Conservation (phyloP, 768 basidiomycete genomes). For the Fomitopsis serialis region DNA sequence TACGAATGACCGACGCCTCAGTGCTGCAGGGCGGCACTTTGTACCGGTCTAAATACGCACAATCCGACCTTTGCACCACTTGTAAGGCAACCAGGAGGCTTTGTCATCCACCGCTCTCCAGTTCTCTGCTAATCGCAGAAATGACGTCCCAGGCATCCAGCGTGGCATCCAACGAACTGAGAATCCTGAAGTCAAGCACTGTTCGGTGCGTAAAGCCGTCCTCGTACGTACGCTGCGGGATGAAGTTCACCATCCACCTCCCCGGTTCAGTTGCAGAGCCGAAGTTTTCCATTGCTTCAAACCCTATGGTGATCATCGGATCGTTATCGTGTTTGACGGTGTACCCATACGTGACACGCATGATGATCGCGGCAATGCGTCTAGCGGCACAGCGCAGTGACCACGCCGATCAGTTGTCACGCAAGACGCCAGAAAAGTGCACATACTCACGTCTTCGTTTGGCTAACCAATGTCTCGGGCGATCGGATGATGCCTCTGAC, state of each 20-base stretch:
- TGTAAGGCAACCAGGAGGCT: slow-evolving; percentile 11
- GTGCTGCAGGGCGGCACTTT: background rate
- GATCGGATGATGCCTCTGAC: background rate
- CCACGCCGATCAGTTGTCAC: background rate
- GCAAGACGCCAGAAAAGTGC: background rate
- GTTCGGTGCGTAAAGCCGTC: no score
- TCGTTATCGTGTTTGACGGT: background rate
- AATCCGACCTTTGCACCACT: slow-evolving; percentile 22
- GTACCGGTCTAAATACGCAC: background rate
- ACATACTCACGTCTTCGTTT: background rate
- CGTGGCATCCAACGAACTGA: background rate
- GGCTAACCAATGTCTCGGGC: background rate
- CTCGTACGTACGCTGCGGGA: background rate
- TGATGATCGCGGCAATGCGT: slow-evolving; percentile 1
- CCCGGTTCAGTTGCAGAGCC: background rate
- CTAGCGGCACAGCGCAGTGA: background rate
- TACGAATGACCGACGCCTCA: background rate
- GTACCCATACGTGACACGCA: slow-evolving; percentile 3
- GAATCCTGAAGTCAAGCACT: no score
- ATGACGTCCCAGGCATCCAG: background rate
- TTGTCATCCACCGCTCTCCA: background rate
- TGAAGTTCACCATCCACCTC: background rate
- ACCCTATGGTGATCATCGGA: background rate
- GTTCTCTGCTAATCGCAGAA: background rate
- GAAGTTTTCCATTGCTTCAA: slow-evolving; percentile 1